Conservation (phyloP, 345 rosid species). For the Ceriops decandra region DNA sequence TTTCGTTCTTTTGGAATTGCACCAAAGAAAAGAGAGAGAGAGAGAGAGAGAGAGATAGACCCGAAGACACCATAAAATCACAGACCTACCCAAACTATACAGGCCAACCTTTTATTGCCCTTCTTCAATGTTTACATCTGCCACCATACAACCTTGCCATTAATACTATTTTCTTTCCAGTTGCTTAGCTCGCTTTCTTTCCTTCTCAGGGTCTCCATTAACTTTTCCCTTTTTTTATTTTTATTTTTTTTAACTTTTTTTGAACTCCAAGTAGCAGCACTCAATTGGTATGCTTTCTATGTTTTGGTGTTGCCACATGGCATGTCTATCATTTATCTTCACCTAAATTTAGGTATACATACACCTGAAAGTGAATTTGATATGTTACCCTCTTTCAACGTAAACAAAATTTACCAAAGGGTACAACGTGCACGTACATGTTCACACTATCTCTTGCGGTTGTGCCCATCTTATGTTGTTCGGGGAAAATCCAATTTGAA, state of each 20-base stretch:
- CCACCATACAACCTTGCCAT: slow-evolving; percentile 49
- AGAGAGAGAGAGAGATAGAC: slow-evolving; percentile 23
- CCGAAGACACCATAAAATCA: slow-evolving; percentile 51
- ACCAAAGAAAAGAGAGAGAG: slow-evolving; percentile 14
- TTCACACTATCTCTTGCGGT: not conserved
- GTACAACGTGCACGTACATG: not conserved
- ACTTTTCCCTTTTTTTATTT: not conserved
- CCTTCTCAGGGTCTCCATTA: slow-evolving; percentile 44
- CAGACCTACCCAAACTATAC: slow-evolving; percentile 77
- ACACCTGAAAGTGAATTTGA: slow-evolving; percentile 25
- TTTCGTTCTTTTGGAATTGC: slow-evolving; percentile 18
- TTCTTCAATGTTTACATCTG: slow-evolving; percentile 82
- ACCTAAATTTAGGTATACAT: slow-evolving; percentile 22
- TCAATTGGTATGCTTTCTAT: slow-evolving; percentile 26
- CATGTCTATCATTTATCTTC: slow-evolving; percentile 8
- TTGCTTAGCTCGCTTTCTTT: slow-evolving; percentile 34
- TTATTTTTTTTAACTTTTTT: slow-evolving; percentile 23
- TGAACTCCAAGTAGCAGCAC: slow-evolving; percentile 47
- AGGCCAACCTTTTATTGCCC: slow-evolving; percentile 65
- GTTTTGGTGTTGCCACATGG: slow-evolving; percentile 28
- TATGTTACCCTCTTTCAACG: slow-evolving; percentile 19
- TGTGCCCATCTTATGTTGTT: not conserved
- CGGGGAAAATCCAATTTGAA: no score
- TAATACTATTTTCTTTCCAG: slow-evolving; percentile 29
- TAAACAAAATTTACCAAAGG: not conserved